Conservation (phyloP, 805 yeast species). For the Zygosaccharomyces bisporus region DNA sequence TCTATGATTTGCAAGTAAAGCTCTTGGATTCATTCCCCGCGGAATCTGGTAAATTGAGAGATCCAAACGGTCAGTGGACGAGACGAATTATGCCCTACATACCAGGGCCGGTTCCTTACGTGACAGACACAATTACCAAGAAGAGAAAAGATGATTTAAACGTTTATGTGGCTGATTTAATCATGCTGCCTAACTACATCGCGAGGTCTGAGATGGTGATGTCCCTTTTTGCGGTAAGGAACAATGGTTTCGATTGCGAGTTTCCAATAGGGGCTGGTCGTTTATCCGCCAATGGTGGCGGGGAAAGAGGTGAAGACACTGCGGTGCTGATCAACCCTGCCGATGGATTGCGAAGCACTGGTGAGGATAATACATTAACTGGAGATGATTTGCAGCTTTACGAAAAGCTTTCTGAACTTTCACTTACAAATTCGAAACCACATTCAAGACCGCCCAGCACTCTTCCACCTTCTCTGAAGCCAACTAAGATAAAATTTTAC, state of each 20-base stretch:
- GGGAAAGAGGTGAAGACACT: slow-evolving; percentile 14
- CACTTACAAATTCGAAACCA: slow-evolving; percentile 23
- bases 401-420: slow-evolving; percentile 28
- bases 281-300: slow-evolving; percentile 6
- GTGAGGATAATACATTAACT: slow-evolving; percentile 34
- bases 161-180: slow-evolving; percentile 54
- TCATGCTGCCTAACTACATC: slow-evolving; percentile 72
- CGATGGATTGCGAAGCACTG: slow-evolving; percentile 7
- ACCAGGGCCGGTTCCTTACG: slow-evolving; percentile 93
- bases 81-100: slow-evolving; percentile 85
- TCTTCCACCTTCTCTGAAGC: slow-evolving; percentile 28
- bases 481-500: slow-evolving; percentile 64
- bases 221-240: slow-evolving; percentile 58
- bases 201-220: slow-evolving; percentile 65
- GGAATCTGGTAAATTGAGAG: slow-evolving; percentile 74
- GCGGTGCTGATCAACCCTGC: slow-evolving; percentile 12
- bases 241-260: slow-evolving; percentile 37
- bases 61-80: slow-evolving; percentile 52
- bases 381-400: slow-evolving; percentile 33
- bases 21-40: slow-evolving; percentile 79
- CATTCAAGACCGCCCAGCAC: slow-evolving; percentile 34
- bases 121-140: slow-evolving; percentile 67
- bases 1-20: slow-evolving; percentile 86
- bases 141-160: slow-evolving; percentile 54
- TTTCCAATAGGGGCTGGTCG: slow-evolving; percentile 6